A percentile compares a stretch with the other conserved stretches of the same genome.
Conservation (phyloP, 306 rosid species). For the Pyrus bretschneideri region DNA sequence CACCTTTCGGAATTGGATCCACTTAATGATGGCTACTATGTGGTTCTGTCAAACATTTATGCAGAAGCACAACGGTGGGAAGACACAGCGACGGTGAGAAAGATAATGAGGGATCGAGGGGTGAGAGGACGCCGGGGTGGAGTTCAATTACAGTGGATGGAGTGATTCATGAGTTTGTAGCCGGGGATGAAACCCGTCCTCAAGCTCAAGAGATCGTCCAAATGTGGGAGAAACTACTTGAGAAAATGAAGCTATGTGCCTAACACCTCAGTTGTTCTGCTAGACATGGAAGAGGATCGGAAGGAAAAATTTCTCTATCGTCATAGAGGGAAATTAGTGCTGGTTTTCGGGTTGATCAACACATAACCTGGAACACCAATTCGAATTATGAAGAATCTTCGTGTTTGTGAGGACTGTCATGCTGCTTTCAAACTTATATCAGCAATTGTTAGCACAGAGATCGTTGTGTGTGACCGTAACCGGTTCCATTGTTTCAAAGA, state of each 20-base stretch:
- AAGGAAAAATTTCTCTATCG: conserved; percentile 37
- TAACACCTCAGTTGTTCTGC: conserved; percentile 46
- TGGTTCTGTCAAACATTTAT: conserved; percentile 41
- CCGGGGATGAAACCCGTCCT: conserved; percentile 52
- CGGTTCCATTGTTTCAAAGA: conserved; percentile 44
- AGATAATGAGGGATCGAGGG: conserved; percentile 39
- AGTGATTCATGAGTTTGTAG: conserved; percentile 35
- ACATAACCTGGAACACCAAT: conserved; percentile 35
- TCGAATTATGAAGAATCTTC: conserved; percentile 54
- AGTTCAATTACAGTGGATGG: conserved; percentile 40
- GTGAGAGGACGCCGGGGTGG: conserved; percentile 46
- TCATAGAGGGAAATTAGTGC: conserved; percentile 48
- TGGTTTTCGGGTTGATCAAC: conserved; percentile 41
- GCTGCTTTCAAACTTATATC: conserved; percentile 37
- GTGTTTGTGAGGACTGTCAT: conserved; percentile 56
- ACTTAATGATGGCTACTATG: conserved; percentile 38
- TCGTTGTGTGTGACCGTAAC: conserved; percentile 37
- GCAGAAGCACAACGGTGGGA: conserved; percentile 44
- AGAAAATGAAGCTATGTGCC: conserved; percentile 39
- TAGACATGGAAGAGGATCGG: conserved; percentile 44
- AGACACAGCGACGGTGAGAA: conserved; percentile 29
- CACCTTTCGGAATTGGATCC: conserved; percentile 41
- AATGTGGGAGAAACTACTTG: conserved; percentile 40
- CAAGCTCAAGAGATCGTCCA: conserved; percentile 28
- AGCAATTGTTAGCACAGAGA: conserved; percentile 27